phyloP scores from a whole-genome alignment of 805 yeast species.

The Candida silvicultrix region DNA sequence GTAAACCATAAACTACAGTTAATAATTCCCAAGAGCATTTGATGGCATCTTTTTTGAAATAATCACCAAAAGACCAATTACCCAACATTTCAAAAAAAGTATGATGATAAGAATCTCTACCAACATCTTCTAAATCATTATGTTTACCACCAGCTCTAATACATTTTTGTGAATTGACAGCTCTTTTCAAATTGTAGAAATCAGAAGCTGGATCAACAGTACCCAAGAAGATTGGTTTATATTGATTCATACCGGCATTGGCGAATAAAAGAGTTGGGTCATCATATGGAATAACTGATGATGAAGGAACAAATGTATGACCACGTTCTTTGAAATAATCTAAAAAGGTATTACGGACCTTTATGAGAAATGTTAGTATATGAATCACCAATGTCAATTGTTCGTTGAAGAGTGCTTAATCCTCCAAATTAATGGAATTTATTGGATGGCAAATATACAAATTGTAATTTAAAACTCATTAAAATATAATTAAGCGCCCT shows the following conservation, averaged over 20 bases:
- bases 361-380: too few species aligned
- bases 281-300: slow-evolving; percentile 95
- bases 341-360: slow-evolving; percentile 80
- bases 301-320: slow-evolving; percentile 85
- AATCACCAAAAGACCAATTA: slow-evolving; percentile 99
- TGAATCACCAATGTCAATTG: too few species aligned
- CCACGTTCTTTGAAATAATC: slow-evolving; percentile 63
- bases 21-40: slow-evolving; percentile 85
- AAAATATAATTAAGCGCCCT: background rate
- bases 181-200: slow-evolving; percentile 76
- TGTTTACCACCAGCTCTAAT: slow-evolving; percentile 99
- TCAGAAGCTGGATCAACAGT: slow-evolving; percentile 94
- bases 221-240: slow-evolving; percentile 94
- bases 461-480: too few species aligned
- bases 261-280: slow-evolving; percentile 96
- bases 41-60: slow-evolving; percentile 93
- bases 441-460: background rate
- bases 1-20: slow-evolving; percentile 78
- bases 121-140: slow-evolving; percentile 96
- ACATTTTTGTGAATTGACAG: slow-evolving; percentile 95
- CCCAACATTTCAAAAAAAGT: slow-evolving; percentile 99
- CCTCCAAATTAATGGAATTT: too few species aligned
- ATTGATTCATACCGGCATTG: slow-evolving; percentile 99
- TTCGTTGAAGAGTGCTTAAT: background rate
- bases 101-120: slow-evolving; percentile 96